Evolutionary conservation across 1,284 basidiomycete genomes (phyloP).

Genomic region (Puccinia polysora): DNA sequence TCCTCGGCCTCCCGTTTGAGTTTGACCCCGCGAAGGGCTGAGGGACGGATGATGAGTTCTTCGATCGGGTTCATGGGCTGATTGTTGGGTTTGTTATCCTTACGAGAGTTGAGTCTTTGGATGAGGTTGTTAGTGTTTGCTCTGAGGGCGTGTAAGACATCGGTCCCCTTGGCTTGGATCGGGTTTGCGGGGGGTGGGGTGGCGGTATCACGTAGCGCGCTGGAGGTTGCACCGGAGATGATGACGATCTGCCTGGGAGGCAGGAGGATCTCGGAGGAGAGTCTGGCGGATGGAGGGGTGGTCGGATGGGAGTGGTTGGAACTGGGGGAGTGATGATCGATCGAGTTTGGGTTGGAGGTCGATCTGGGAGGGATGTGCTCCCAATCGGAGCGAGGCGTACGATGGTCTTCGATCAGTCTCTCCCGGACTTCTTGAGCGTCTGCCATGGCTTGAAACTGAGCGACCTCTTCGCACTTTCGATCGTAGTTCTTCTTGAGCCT

Average conservation of each 20-base stretch:
- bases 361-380: slow-evolving; percentile 26
- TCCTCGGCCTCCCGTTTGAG: slow-evolving; percentile 40
- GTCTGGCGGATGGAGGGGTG: not conserved
- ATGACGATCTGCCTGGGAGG: slow-evolving; percentile 1
- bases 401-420: slow-evolving; percentile 39
- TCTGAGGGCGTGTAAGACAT: slow-evolving; percentile 39
- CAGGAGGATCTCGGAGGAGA: not conserved
- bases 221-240: slow-evolving; percentile 42
- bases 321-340: not conserved
- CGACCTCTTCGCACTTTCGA: slow-evolving; percentile 41
- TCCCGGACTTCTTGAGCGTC: slow-evolving; percentile 34
- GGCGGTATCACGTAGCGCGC: slow-evolving; percentile 38
- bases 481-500: slow-evolving; percentile 42
- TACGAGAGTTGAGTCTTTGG: slow-evolving; percentile 41
- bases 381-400: slow-evolving; percentile 2
- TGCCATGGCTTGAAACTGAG: slow-evolving; percentile 18
- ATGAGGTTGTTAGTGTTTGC: slow-evolving; percentile 42
- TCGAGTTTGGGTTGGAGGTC: not conserved
- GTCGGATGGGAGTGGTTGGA: not conserved
- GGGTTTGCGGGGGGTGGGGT: slow-evolving; percentile 38
- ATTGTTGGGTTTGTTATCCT: slow-evolving; percentile 15
- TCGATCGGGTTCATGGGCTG: slow-evolving; percentile 10
- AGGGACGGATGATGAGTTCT: slow-evolving; percentile 22
- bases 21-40: slow-evolving; percentile 19
- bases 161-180: slow-evolving; percentile 37